These are phyloP conservation scores for Talaromyces thailandensis DNA, from an alignment of 495 filamentous ascomycete species.

Conservation along the genomic window DNA sequence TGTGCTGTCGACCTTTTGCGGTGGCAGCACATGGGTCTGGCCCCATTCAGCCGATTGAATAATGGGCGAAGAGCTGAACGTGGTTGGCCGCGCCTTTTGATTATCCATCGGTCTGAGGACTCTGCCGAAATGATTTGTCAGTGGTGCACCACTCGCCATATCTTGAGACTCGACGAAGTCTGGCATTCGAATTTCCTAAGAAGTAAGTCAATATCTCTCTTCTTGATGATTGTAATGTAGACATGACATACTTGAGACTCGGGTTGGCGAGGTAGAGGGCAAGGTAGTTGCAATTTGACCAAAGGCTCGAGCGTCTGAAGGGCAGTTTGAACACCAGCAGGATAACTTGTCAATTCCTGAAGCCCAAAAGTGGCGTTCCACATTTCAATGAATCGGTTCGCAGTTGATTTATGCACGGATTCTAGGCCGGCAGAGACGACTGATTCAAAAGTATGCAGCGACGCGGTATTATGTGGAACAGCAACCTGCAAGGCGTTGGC, in stretches of 20 bases:
- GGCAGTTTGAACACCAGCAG: conserved; percentile 33
- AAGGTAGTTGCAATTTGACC: conserved; percentile 40
- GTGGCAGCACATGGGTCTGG: not conserved
- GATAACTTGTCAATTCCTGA: conserved; percentile 34
- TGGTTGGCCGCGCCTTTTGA: conserved; percentile 8
- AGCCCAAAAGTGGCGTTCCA: conserved; percentile 52
- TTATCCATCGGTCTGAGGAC: conserved; percentile 2
- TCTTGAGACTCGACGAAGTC: conserved; percentile 48
- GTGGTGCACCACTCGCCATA: not conserved
- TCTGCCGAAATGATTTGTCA: conserved; percentile 3
- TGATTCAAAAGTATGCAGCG: conserved; percentile 37
- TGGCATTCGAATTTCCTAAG: not conserved
- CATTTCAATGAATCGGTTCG: conserved; percentile 43
- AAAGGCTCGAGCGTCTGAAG: conserved; percentile 36
- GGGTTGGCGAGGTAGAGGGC: not conserved
- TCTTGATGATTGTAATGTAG: not conserved
- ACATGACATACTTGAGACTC: conserved; percentile 10
- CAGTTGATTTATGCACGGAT: conserved; percentile 42
- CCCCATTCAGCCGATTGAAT: not conserved
- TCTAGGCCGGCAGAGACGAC: conserved; percentile 50
- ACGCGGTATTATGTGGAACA: conserved; percentile 27
- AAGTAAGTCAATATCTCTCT: not conserved
- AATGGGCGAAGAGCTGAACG: conserved; percentile 9
- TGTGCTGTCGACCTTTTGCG: conserved; percentile 3
- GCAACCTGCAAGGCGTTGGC: conserved; percentile 25